Base-by-base conservation (phyloP, 2,329 filamentous ascomycete species). In the Tolypocladium endophyticum region DNA sequence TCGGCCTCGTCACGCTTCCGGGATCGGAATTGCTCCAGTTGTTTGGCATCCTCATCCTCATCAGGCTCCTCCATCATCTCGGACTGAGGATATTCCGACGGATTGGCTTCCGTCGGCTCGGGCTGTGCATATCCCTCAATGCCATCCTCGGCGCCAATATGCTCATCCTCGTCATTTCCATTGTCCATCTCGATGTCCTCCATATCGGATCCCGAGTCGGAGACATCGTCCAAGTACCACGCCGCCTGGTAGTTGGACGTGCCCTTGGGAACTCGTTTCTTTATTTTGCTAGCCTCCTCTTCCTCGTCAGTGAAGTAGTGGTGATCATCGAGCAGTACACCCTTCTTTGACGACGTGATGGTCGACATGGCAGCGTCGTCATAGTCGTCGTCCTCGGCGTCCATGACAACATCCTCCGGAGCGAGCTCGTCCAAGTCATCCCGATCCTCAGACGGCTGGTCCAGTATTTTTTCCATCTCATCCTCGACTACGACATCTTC, bases 261-360 rank as follows among this genome's bases (percentile, higher is more conserved):
- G 63, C 94, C 94, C 73, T 87, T 90, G 0, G 94, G 94, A 28
- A 99, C 75, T 63, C 85, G 85, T 74, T 87, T 94, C 8, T 90
- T 89, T 38, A 80, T 74, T 23, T 60, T 67, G 23, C 68, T 69
- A 55, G 85, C 79, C 50, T 82, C 79, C 7, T 80, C 78, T 58
- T 94, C 88, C 55, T 94, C 91, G 52, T 97, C 93, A 0, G 92
- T 92, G 70, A 97, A 99, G 73, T 99, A 99, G 71, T 97, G 93
- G 72, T 99, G 93, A 65, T 97, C 93, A 66, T 99, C 94, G 12
- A 99, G 80, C 47, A 99, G 77, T 1, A 99, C 94, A 64, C 93
- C 94, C 75, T 93, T 96, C 70, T 87, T 87, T 52, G 81, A 79
- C 2, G 78, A 76, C 4, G 73, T 70, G 14, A 65, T 66, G 7